Percentiles rank a stretch among this genome's conserved stretches.
phyloP scores from a whole-genome alignment of 2,329 filamentous ascomycete genomes.

The Drechslerella coelobrocha region DNA sequence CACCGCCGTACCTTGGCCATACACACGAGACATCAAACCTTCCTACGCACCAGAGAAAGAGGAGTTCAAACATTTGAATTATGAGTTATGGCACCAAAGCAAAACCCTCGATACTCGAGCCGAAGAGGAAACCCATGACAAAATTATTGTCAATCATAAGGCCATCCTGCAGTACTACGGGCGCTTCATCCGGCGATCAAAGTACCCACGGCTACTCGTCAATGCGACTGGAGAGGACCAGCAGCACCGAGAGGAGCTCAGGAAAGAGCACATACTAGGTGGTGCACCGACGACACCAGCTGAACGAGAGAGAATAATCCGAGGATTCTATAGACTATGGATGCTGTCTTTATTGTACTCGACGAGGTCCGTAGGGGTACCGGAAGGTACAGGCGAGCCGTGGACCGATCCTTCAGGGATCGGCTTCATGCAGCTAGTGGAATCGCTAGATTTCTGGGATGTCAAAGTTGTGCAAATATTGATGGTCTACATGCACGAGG shows the following conservation, averaged over 20 bases:
- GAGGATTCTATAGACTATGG: constrained; percentile 26
- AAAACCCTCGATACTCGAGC: not conserved
- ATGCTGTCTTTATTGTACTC: constrained; percentile 12
- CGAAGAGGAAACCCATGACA: not conserved
- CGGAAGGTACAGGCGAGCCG: not conserved
- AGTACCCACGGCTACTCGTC: constrained; percentile 1
- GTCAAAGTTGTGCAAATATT: constrained; percentile 1
- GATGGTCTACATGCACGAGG: not conserved
- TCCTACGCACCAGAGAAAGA: constrained; percentile 1
- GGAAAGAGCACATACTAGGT: not conserved
- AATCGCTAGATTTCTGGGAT: constrained; percentile 5
- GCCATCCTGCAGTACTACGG: not conserved
- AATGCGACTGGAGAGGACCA: not conserved
- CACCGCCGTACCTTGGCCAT: not conserved
- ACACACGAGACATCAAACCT: not conserved
- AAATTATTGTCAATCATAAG: not conserved
- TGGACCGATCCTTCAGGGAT: constrained; percentile 13
- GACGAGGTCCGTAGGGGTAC: not conserved
- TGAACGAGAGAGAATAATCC: constrained; percentile 12
- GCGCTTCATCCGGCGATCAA: constrained; percentile 1
- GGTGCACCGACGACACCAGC: not conserved
- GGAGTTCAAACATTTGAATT: not conserved
- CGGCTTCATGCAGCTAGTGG: constrained; percentile 9
- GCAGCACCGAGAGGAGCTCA: not conserved
- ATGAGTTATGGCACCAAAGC: not conserved